A percentile compares a stretch with the other conserved stretches of the same genome.
phyloP scores from a whole-genome alignment of 495 filamentous ascomycete genomes.

The Penicillium bialowiezense region DNA sequence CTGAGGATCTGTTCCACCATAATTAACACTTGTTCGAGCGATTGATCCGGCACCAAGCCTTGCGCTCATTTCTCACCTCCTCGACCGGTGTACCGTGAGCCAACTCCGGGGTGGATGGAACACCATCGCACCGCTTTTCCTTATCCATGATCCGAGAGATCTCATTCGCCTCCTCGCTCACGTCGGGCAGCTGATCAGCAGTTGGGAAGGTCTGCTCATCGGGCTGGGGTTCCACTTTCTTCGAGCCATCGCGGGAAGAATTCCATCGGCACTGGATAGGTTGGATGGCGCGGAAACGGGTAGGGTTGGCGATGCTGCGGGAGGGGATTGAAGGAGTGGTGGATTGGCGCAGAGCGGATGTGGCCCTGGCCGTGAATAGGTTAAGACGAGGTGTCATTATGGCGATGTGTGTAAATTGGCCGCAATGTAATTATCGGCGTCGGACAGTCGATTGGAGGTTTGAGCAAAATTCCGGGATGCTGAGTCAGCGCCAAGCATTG shows the following conservation, averaged over 20 bases:
- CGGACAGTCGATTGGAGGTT: conserved; percentile 13
- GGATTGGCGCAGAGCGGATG: conserved; percentile 31
- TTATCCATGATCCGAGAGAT: conserved; percentile 48
- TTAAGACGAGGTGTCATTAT: conserved; percentile 40
- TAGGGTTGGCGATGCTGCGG: conserved; percentile 23
- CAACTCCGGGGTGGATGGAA: conserved; percentile 56
- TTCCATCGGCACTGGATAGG: conserved; percentile 33
- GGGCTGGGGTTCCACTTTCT: conserved; percentile 28
- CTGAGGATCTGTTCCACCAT: conserved; percentile 54
- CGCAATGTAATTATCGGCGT: conserved; percentile 5
- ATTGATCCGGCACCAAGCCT: neutral
- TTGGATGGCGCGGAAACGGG: conserved; percentile 23
- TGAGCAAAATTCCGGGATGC: conserved; percentile 16
- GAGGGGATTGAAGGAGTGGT: conserved; percentile 21
- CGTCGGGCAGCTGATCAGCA: conserved; percentile 55
- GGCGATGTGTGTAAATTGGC: conserved; percentile 8
- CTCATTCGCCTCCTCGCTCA: conserved; percentile 64
- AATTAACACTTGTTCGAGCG: neutral
- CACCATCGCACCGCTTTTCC: conserved; percentile 42
- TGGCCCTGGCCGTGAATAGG: conserved; percentile 36
- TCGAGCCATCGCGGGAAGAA: conserved; percentile 43
- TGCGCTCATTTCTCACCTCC: conserved; percentile 48
- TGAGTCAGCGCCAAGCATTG: conserved; percentile 15
- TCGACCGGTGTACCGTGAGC: conserved; percentile 63
- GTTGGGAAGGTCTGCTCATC: conserved; percentile 47